Percentiles rank a stretch among this genome's conserved stretches.
Evolutionary conservation across 345 rosid genomes (phyloP).

Genomic region (Citrus medica): DNA sequence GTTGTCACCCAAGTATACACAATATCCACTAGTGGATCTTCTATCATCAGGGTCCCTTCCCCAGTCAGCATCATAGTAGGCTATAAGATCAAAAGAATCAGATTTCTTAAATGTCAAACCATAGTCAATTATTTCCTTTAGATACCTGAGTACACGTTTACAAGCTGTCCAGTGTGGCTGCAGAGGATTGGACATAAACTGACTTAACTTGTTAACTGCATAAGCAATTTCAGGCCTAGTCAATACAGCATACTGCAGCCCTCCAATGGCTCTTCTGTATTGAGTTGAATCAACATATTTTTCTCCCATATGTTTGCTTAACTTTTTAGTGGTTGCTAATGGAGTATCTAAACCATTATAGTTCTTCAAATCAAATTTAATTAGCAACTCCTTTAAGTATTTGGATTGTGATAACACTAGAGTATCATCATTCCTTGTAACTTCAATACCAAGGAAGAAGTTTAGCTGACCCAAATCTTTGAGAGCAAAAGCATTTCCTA

Average conservation of each 20-base stretch:
- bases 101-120: neutral
- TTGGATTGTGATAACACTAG: no score
- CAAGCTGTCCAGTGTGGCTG: neutral
- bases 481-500: no score
- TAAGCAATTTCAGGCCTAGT: neutral
- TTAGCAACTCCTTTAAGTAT: fast-evolving
- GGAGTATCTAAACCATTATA: neutral
- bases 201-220: neutral
- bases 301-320: fast-evolving
- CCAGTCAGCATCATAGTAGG: neutral
- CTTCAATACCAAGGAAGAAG: no score
- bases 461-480: no score
- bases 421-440: fast-evolving
- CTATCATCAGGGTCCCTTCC: neutral
- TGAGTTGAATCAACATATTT: fast-evolving
- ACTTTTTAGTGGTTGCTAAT: fast-evolving
- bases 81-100: fast-evolving
- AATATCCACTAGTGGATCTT: neutral
- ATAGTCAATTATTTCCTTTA: neutral
- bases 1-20: neutral
- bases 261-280: neutral
- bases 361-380: neutral
- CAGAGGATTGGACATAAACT: neutral
- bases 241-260: neutral
- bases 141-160: neutral